Conservation (phyloP, 495 filamentous ascomycete genomes). For the Penicillium dipodomyicola region DNA sequence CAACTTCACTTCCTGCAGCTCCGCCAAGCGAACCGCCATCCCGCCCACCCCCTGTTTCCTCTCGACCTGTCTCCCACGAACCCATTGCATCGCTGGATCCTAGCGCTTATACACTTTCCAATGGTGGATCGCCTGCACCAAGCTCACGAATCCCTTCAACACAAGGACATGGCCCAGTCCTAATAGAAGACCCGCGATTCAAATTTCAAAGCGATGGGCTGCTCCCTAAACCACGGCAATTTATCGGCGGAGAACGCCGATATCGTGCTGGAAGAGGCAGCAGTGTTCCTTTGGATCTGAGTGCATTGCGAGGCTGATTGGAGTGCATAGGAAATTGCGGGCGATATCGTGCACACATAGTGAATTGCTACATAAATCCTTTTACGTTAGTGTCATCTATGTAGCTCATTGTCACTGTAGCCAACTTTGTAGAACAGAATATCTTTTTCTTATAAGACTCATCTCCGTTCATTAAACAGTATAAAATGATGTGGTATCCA, state of each 20-base stretch:
- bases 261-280: conserved; percentile 91
- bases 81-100: conserved; percentile 65
- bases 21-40: conserved; percentile 46
- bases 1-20: conserved; percentile 47
- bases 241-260: conserved; percentile 64
- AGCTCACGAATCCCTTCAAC: conserved; percentile 31
- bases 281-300: conserved; percentile 88
- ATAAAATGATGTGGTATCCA: neutral
- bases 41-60: conserved; percentile 51
- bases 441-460: neutral
- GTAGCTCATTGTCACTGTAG: neutral
- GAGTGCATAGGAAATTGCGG: conserved; percentile 26
- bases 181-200: conserved; percentile 79
- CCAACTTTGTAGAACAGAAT: neutral
- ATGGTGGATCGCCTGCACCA: conserved; percentile 45
- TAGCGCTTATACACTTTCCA: conserved; percentile 71
- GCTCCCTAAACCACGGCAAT: conserved; percentile 81
- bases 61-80: conserved; percentile 41
- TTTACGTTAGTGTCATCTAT: neutral
- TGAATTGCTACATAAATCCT: conserved; percentile 24
- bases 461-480: neutral
- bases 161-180: conserved; percentile 48
- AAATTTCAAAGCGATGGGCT: conserved; percentile 79
- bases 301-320: conserved; percentile 36
- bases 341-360: conserved; percentile 32